Evolutionary conservation across 1,139 yeast species (phyloP), one percentile per base, ranked within the genome.

Genomic region (Geotrichum aggregatum): DNA sequence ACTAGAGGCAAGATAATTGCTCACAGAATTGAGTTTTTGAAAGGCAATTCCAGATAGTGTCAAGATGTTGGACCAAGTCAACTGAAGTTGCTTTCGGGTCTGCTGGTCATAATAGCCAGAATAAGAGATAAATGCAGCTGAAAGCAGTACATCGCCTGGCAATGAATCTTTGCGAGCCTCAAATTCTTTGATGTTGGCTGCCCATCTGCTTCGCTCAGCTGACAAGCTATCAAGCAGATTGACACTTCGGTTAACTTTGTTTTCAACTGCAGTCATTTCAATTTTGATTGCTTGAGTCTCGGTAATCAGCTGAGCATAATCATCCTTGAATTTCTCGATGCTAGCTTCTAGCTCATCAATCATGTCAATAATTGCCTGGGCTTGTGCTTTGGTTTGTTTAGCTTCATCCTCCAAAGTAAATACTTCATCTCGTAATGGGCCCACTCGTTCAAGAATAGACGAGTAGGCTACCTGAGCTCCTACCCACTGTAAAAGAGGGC

Each of bases 401-500:
- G 91, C 79, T 34, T 80, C 82, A 1, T 65, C 65, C 60, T 89
- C 94, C 8, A 91, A 72, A 1, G 60, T 62, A 8, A 61, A 63
- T 2, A 89, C 87, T 60, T 89, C 96, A 10, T 74, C 75, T 55
- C 83, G 73, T 61, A 92, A 69, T 0, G 98, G 98, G 0, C 82
- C 87, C 30, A 91, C 80, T 43, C 76, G 77, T 44, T 85, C 84
- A 44, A 88, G 70, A 36, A 88, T 84, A 2, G 78, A 66, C 0
- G 94, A 79, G 63, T 84, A 91, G 4, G 76, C 72, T 22, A 89
- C 74, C 59, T 92, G 98, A 0, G 98, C 98, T 55, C 77, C 76
- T 0, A 89, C 94, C 98, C 98, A 92, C 58, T 83, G 84, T 28
- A 87, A 66, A 47, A 92, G 71, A 0, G 98, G 98, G 0, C 97